Conservation (phyloP, 2,329 filamentous ascomycete genomes). For the Teratosphaeria pseudoeucalypti region DNA sequence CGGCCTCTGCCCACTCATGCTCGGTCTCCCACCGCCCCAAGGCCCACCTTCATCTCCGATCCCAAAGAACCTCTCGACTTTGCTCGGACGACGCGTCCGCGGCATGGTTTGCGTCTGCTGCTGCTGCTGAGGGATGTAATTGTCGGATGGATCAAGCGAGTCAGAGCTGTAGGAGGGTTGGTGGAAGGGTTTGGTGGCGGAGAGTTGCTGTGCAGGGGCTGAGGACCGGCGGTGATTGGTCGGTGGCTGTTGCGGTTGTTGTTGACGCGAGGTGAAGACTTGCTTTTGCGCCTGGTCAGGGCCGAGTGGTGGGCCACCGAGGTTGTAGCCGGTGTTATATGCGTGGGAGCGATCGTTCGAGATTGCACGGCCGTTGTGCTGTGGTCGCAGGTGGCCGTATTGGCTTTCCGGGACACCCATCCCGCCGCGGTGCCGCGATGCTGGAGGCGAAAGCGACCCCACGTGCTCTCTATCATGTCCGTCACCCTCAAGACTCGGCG, state of each 20-base stretch:
- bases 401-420: background rate
- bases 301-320: constrained; percentile 16
- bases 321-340: constrained; percentile 11
- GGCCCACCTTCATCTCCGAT: constrained; percentile 9
- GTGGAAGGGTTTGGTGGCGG: background rate
- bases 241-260: background rate
- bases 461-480: background rate
- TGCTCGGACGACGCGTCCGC: constrained; percentile 16
- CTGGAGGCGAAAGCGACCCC: background rate
- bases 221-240: background rate
- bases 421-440: background rate
- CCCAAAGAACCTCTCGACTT: constrained; percentile 24
- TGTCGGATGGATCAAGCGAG: background rate
- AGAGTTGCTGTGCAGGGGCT: background rate
- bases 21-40: constrained; percentile 4
- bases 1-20: background rate
- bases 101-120: constrained; percentile 2
- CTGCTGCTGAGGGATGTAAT: background rate
- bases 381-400: background rate
- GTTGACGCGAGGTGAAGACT: background rate
- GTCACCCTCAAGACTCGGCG: background rate
- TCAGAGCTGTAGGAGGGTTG: constrained; percentile 1
- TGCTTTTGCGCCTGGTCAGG: background rate
- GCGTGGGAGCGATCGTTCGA: background rate
- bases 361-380: background rate